Percentiles rank a stretch among this genome's conserved stretches.
Evolutionary conservation across 208 protist species (phyloP).

Genomic region (Trypanosoma lewisi): DNA sequence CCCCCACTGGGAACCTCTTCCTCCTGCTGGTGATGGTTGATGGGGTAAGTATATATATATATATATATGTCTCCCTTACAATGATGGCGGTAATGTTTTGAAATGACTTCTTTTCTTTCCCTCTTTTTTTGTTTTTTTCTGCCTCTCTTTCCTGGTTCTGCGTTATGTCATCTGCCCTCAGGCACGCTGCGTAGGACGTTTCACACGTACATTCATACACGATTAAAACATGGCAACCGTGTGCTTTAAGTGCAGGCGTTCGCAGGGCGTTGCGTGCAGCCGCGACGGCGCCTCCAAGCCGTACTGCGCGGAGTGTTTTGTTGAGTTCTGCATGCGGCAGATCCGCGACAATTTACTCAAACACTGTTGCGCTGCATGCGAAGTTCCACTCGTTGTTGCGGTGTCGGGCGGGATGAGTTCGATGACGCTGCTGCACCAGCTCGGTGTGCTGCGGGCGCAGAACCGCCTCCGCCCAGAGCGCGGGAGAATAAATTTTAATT

Average conservation of each 20-base stretch:
- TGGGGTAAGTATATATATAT: no score
- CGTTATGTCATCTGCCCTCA: no score
- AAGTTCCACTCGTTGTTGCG: slow-evolving; percentile 62
- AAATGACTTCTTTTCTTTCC: background rate
- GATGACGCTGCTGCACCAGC: slow-evolving; percentile 62
- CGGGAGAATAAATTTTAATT: slow-evolving; percentile 25
- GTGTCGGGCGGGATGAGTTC: slow-evolving; percentile 75
- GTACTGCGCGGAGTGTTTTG: slow-evolving; percentile 79
- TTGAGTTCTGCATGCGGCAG: slow-evolving; percentile 45
- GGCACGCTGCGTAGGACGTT: no score
- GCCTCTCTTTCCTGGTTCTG: background rate
- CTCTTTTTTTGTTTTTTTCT: slow-evolving; percentile 17
- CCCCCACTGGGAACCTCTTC: no score
- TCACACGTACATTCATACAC: background rate
- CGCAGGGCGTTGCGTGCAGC: slow-evolving; percentile 42
- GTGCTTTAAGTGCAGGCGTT: slow-evolving; percentile 79
- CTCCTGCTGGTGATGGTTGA: background rate
- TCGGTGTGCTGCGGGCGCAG: slow-evolving; percentile 47
- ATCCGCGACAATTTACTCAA: slow-evolving; percentile 57
- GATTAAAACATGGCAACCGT: background rate
- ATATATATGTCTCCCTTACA: background rate
- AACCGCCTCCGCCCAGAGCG: slow-evolving; percentile 23
- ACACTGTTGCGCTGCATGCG: slow-evolving; percentile 53
- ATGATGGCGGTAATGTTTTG: background rate
- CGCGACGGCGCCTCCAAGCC: slow-evolving; percentile 61